A percentile compares a stretch with the other conserved stretches of the same genome.
phyloP scores from a whole-genome alignment of 768 basidiomycete genomes.

The Mycena rosella region DNA sequence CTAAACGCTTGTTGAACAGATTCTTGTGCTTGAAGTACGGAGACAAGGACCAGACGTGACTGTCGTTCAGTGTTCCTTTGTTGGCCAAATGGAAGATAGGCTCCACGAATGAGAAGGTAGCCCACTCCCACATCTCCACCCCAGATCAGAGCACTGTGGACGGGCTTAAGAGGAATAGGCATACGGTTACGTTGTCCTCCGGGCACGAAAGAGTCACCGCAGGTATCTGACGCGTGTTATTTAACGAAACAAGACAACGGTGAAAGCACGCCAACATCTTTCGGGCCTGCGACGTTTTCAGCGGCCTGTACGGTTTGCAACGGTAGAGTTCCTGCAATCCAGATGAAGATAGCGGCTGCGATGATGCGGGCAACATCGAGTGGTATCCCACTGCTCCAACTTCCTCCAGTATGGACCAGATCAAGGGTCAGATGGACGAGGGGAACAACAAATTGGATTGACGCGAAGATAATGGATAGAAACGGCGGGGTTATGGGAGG shows the following conservation, averaged over 20 bases:
- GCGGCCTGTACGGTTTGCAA: slow-evolving; percentile 59
- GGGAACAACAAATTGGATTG: slow-evolving; percentile 50
- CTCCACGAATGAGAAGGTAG: slow-evolving; percentile 72
- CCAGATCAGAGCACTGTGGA: background rate
- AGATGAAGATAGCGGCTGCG: slow-evolving; percentile 55
- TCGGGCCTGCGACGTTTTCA: slow-evolving; percentile 60
- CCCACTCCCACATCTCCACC: slow-evolving; percentile 70
- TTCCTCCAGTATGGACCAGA: slow-evolving; percentile 24
- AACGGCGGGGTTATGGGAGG: slow-evolving; percentile 68
- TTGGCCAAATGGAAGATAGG: slow-evolving; percentile 69
- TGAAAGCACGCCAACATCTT: slow-evolving; percentile 55
- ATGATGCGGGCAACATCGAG: slow-evolving; percentile 48
- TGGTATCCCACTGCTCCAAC: slow-evolving; percentile 31
- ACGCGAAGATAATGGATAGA: slow-evolving; percentile 58
- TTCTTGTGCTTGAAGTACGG: slow-evolving; percentile 78
- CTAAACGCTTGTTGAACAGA: slow-evolving; percentile 72
- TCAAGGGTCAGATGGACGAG: slow-evolving; percentile 53
- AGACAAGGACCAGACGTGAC: slow-evolving; percentile 74
- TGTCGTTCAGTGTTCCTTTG: slow-evolving; percentile 61
- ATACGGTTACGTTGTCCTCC: slow-evolving; percentile 67
- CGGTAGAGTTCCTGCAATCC: slow-evolving; percentile 70
- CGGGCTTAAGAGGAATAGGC: background rate
- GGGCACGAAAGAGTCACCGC: slow-evolving; percentile 66
- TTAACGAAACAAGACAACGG: slow-evolving; percentile 22
- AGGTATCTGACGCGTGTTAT: slow-evolving; percentile 55